Base-by-base conservation (phyloP, 2,329 filamentous ascomycete genomes). In the Ascomycota sp. region DNA sequence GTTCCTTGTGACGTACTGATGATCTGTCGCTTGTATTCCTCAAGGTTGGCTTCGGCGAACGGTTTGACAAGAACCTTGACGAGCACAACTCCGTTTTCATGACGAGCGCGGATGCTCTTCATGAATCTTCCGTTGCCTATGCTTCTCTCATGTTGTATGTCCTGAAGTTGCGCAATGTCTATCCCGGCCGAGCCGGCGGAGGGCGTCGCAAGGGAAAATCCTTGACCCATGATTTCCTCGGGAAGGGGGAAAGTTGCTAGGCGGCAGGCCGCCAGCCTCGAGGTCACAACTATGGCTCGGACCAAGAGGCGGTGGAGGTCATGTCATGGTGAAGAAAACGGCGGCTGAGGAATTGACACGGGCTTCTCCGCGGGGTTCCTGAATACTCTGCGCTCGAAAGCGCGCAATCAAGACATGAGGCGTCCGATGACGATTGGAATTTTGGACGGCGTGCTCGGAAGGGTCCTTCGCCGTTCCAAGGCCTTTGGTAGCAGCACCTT, bases 21-120 rank as follows among this genome's bases (percentile, higher is more conserved):
- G 30, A 95, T 76, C 41, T 71, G 68, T 47, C 71, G 71, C 47
- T 78, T 76, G 56, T 92, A 92, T 40, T 72, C 61, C 40, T 77
- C 74, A 41, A 95, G 66, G 39, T 80, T 71, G 58, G 92, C 76
- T 41, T 74, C 72, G 24, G 76, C 66, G 50, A 83, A 91, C 3
- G 84, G 83, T 56, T 98, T 98, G 54, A 91, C 80, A 37, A 92
- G 76, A 25, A 92, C 77, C 57, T 95, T 95, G 49, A 91, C 83
- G 36, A 95, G 74, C 12, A 92, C 84, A 29, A 93, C 64, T 36
- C 89, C 86, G 61, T 92, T 79, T 46, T 78, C 77, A 51, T 92
- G 81, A 33, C 83, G 70, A 21, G 86, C 89, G 42, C 86, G 73
- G 41, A 95, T 84, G 41, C 81, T 89, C 56, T 95, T 93, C 76